These are phyloP conservation scores for Apiospora koreana DNA, from an alignment of 2,329 filamentous ascomycete genomes.

Conservation along the genomic window DNA sequence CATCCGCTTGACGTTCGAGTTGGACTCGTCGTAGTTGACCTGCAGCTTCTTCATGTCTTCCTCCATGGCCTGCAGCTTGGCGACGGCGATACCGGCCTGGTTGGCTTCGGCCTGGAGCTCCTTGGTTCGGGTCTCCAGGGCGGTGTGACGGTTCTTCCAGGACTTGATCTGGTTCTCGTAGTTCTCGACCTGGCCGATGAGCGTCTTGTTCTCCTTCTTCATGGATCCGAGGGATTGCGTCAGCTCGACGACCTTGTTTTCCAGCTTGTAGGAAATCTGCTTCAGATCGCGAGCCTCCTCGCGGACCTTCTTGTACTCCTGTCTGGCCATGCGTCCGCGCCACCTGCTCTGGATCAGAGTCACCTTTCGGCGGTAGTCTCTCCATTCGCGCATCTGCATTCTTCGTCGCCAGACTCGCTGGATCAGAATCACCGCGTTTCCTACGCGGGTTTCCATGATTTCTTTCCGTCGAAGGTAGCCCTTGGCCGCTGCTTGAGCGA, in stretches of 20 bases:
- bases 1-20: constrained; percentile 85
- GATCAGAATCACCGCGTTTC: constrained; percentile 87
- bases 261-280: constrained; percentile 98
- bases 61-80: constrained; percentile 87
- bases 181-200: constrained; percentile 87
- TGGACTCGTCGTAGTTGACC: constrained; percentile 85
- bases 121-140: constrained; percentile 85
- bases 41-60: constrained; percentile 94
- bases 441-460: constrained; percentile 90
- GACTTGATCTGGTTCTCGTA: constrained; percentile 96
- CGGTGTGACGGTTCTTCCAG: constrained; percentile 90
- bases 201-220: constrained; percentile 91
- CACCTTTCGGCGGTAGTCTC: constrained; percentile 86
- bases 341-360: constrained; percentile 89
- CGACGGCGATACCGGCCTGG: constrained; percentile 93
- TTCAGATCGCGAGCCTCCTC: constrained; percentile 98
- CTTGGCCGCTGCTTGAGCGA: constrained; percentile 88
- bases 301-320: constrained; percentile 84
- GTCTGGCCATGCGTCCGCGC: constrained; percentile 81
- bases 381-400: constrained; percentile 76
- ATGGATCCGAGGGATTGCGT: constrained; percentile 90
- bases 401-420: constrained; percentile 88
- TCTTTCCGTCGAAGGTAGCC: constrained; percentile 88
- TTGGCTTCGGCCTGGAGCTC: constrained; percentile 96
- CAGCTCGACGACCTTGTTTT: constrained; percentile 99